Conservation (phyloP, 306 rosid genomes). For the Medicago arabica region DNA sequence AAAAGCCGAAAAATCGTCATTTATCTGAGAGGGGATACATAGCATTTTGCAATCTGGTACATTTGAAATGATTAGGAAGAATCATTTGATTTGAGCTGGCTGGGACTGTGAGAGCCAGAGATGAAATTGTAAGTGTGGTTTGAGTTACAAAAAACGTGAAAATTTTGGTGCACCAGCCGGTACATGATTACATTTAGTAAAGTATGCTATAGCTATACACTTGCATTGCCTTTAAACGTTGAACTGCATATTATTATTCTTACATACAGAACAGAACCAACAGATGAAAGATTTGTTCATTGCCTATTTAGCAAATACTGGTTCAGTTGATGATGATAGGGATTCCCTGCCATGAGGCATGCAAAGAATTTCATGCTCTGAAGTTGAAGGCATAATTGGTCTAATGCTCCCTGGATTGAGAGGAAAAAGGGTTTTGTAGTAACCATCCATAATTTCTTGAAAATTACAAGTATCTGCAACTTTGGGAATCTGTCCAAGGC, state of each 20-base stretch:
- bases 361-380: constrained; percentile 55
- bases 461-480: constrained; percentile 86
- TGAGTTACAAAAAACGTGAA: neutral
- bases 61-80: neutral
- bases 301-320: constrained; percentile 17
- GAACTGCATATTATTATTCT: neutral
- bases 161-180: neutral
- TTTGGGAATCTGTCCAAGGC: constrained; percentile 67
- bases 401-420: constrained; percentile 86
- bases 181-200: neutral
- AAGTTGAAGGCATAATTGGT: constrained; percentile 67
- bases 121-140: neutral
- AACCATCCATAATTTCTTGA: constrained; percentile 78
- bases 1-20: no score
- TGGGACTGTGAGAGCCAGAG: neutral
- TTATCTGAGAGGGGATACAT: neutral
- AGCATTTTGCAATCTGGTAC: neutral
- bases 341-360: constrained; percentile 69
- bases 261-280: neutral
- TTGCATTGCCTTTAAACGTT: neutral
- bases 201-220: constrained; percentile 26
- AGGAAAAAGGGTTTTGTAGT: constrained; percentile 79
- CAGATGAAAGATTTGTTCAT: neutral
- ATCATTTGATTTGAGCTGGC: neutral
- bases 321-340: constrained; percentile 31